Conservation (phyloP, 2,329 filamentous ascomycete species). For the Sphaerulina vaccinii region DNA sequence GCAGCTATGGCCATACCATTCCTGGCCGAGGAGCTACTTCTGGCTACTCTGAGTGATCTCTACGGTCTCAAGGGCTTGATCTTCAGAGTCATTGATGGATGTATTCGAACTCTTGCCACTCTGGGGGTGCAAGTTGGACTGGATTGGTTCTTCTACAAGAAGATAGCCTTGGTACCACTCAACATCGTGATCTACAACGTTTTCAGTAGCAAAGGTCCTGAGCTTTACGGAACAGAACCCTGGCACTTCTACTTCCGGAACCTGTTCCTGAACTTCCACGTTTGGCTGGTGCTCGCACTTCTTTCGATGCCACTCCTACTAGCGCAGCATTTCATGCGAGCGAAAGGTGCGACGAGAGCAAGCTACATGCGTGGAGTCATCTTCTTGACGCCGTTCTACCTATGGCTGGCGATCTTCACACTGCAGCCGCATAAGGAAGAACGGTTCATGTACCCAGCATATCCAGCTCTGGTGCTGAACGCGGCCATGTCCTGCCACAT, state of each 20-base stretch:
- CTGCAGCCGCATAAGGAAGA: slow-evolving; percentile 96
- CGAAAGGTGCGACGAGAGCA: slow-evolving; percentile 62
- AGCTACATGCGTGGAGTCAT: slow-evolving; percentile 73
- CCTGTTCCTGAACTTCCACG: slow-evolving; percentile 86
- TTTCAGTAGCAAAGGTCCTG: slow-evolving; percentile 75
- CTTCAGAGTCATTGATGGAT: slow-evolving; percentile 65
- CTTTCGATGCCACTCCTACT: slow-evolving; percentile 71
- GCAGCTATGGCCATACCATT: slow-evolving; percentile 79
- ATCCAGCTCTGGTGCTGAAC: slow-evolving; percentile 86
- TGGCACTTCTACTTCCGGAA: slow-evolving; percentile 98
- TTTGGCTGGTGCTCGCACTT: slow-evolving; percentile 84
- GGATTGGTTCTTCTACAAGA: slow-evolving; percentile 87
- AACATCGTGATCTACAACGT: slow-evolving; percentile 97
- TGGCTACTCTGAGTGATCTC: slow-evolving; percentile 45
- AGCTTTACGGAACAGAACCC: slow-evolving; percentile 92
- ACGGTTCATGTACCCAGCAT: slow-evolving; percentile 96
- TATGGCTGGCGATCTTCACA: slow-evolving; percentile 91
- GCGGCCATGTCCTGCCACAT: slow-evolving; percentile 83
- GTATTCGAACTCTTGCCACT: slow-evolving; percentile 64
- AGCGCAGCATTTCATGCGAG: slow-evolving; percentile 66
- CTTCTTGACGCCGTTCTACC: slow-evolving; percentile 82
- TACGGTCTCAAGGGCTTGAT: slow-evolving; percentile 54
- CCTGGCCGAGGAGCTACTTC: slow-evolving; percentile 70
- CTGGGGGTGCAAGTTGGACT: slow-evolving; percentile 67
- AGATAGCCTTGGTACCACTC: slow-evolving; percentile 73